These are phyloP conservation scores for Aleurites moluccanus DNA, from an alignment of 441 rosid species.

Conservation along the genomic window DNA sequence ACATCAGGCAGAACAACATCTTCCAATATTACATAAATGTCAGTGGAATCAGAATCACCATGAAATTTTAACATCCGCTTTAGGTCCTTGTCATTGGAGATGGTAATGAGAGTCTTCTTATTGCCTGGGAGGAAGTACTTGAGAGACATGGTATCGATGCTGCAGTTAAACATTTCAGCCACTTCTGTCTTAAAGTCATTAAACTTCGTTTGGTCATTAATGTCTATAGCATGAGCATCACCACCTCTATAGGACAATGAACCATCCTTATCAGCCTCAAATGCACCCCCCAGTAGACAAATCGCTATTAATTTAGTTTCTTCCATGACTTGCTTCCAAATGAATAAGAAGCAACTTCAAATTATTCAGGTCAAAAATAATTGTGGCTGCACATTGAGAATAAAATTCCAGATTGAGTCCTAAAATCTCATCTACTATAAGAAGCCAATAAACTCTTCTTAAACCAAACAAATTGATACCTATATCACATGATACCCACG, in stretches of 20 bases:
- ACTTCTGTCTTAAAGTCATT: constrained; percentile 68
- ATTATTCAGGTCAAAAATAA: constrained; percentile 6
- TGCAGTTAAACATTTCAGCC: constrained; percentile 82
- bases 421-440: background rate
- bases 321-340: constrained; percentile 56
- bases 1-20: constrained; percentile 54
- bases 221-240: constrained; percentile 86
- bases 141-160: constrained; percentile 45
- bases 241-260: constrained; percentile 69
- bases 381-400: background rate
- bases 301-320: constrained; percentile 66
- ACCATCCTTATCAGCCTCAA: constrained; percentile 60
- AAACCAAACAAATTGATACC: background rate
- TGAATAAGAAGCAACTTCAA: background rate
- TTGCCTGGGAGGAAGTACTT: constrained; percentile 89
- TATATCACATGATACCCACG: background rate
- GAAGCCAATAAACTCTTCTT: background rate
- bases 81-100: constrained; percentile 87
- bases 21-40: constrained; percentile 67
- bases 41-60: constrained; percentile 48
- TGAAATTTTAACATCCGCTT: constrained; percentile 84
- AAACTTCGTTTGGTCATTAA: constrained; percentile 63
- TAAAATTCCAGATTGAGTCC: background rate
- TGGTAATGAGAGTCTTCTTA: constrained; percentile 73
- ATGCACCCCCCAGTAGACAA: constrained; percentile 87